These are phyloP conservation scores for Naematelia aurantialba DNA, from an alignment of 768 basidiomycete species.

Conservation along the genomic window DNA sequence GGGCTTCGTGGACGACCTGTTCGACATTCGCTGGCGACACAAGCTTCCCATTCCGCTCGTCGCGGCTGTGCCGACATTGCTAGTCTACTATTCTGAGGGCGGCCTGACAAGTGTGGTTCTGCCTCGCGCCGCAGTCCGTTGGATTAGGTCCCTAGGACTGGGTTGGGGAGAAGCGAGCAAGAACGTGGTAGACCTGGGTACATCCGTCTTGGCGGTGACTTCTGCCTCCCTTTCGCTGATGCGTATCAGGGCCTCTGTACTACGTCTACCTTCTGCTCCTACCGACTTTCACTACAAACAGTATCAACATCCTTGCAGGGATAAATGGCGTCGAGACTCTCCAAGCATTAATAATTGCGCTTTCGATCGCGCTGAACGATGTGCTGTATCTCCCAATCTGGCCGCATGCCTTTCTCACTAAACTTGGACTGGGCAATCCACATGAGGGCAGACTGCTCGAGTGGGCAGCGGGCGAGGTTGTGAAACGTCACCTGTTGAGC, in stretches of 20 bases:
- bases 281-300: constrained; percentile 94
- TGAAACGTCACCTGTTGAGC: constrained; percentile 90
- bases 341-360: constrained; percentile 85
- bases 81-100: constrained; percentile 93
- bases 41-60: constrained; percentile 96
- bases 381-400: constrained; percentile 79
- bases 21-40: constrained; percentile 97
- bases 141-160: constrained; percentile 22
- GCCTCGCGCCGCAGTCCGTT: constrained; percentile 69
- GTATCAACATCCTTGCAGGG: constrained; percentile 97
- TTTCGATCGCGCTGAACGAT: constrained; percentile 88
- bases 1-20: constrained; percentile 94
- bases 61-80: constrained; percentile 85
- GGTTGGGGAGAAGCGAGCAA: constrained; percentile 57
- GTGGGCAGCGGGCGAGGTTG: constrained; percentile 60
- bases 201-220: neutral
- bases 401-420: constrained; percentile 26
- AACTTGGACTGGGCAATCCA: constrained; percentile 24
- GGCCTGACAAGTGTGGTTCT: constrained; percentile 93
- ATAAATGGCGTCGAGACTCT: constrained; percentile 94
- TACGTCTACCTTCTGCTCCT: constrained; percentile 94
- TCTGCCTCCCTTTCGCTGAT: neutral
- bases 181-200: constrained; percentile 81
- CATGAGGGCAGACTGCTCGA: constrained; percentile 40
- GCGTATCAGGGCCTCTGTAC: constrained; percentile 73